These are phyloP conservation scores for Ustilago curta DNA, from an alignment of 1,284 basidiomycete genomes.

Conservation along the genomic window DNA sequence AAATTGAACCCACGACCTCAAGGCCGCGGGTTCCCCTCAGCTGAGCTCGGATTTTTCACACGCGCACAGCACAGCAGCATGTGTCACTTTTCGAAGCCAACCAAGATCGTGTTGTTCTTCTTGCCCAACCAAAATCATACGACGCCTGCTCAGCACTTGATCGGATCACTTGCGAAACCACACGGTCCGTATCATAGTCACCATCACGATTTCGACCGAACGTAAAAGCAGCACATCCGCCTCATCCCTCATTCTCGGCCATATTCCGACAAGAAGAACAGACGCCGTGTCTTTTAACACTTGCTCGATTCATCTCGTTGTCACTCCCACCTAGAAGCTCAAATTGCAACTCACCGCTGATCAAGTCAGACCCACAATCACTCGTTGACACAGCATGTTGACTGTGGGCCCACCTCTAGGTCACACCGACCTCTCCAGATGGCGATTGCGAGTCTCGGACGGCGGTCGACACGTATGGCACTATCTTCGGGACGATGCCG, in stretches of 20 bases:
- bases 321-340: not conserved
- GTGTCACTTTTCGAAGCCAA: slow-evolving; percentile 2
- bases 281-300: no score
- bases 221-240: no score
- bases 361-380: not conserved
- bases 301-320: not conserved
- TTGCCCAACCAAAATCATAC: slow-evolving; percentile 9
- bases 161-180: not conserved
- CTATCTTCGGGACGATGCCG: slow-evolving; percentile 60
- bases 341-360: not conserved
- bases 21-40: no score
- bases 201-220: no score
- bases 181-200: not conserved
- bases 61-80: not conserved
- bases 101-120: slow-evolving; percentile 4
- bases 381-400: slow-evolving; percentile 12
- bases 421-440: slow-evolving; percentile 56
- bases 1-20: not conserved
- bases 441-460: slow-evolving; percentile 62
- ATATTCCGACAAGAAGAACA: no score
- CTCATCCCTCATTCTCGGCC: no score
- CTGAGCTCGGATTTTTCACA: not conserved
- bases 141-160: slow-evolving; percentile 3
- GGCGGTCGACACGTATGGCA: slow-evolving; percentile 67
- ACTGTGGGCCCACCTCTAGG: slow-evolving; percentile 50